These are phyloP conservation scores for Nissolia schottii DNA, from an alignment of 306 rosid species.

Conservation along the genomic window DNA sequence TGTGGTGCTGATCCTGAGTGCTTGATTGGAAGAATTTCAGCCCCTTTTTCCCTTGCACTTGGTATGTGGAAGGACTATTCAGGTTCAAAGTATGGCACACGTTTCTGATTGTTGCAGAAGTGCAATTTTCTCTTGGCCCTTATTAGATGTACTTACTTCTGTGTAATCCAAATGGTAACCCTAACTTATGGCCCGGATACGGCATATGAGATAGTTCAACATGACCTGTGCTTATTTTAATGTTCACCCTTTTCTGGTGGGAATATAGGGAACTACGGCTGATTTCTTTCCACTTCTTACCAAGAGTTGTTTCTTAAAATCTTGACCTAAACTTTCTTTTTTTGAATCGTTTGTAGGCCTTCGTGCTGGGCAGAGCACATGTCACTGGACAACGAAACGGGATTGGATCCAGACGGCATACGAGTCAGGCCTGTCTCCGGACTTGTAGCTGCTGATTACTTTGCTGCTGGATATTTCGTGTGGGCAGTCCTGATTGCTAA, in stretches of 20 bases:
- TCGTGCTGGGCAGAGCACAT: constrained; percentile 87
- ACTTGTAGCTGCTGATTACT: constrained; percentile 92
- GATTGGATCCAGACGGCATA: constrained; percentile 74
- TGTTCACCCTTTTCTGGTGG: background rate
- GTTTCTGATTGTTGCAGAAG: background rate
- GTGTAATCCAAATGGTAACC: background rate
- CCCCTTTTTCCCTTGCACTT: background rate
- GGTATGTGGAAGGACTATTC: constrained; percentile 11
- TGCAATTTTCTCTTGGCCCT: background rate
- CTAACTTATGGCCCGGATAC: no score
- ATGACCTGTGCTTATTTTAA: no score
- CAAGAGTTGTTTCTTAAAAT: background rate
- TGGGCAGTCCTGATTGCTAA: constrained; percentile 91
- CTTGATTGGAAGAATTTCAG: background rate
- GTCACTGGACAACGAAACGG: constrained; percentile 83
- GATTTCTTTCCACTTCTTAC: background rate
- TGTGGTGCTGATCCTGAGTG: constrained; percentile 6
- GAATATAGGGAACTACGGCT: background rate
- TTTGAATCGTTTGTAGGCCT: constrained; percentile 51
- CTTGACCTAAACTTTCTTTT: background rate
- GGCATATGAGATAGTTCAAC: no score
- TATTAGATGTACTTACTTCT: background rate
- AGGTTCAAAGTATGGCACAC: background rate
- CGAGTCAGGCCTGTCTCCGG: constrained; percentile 80
- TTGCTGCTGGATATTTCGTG: constrained; percentile 82